Evolutionary conservation across 1,284 basidiomycete genomes (phyloP), one percentile per base, ranked within the genome.

Genomic region (Ceraceosorus guamensis): DNA sequence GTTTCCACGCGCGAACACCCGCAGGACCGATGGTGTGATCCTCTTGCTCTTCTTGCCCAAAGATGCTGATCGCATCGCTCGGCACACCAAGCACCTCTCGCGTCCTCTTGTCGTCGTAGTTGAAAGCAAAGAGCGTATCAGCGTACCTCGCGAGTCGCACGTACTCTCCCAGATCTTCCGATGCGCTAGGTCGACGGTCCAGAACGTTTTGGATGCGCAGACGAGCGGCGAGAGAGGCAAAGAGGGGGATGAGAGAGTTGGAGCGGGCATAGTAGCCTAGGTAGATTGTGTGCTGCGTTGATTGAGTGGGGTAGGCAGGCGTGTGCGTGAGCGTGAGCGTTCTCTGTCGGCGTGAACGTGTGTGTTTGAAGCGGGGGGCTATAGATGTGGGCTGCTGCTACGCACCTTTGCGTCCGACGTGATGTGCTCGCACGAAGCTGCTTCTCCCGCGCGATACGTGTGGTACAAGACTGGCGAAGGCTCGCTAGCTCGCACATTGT

Each of bases 81-180:
- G 63, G 60, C 44, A 53, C 53, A 7, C 53, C 49, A 33, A 55
- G 62, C 8, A 66, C 56, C 7, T 65, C 51, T n/a, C 56, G 35
- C 41, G 59, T 50, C 6, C 58, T 52, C 6, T 55, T 59, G 35
- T 51, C 49, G 45, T 59, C 62, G 51, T 67, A 67, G 50, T 67
- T 65, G 59, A 66, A 62, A 3, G 66, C 63, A 56, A 53, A 67
- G 5, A 67, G 50, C 2, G 61, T 64, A 16, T 66, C 62, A 4
- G 61, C 66, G 43, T 59, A 61, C 45, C 48, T 53, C 31, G 56
- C 46, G 48, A 66, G 57, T 11, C 66, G 61, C 30, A 67, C 34
- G 24, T 65, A 58, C 1, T 31, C 53, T 5, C 65, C 65, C 2
- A 67, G 46, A 48, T 65, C 62, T 13, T 52, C 55, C 37, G 48